Conservation (phyloP, 2,329 filamentous ascomycete genomes). For the Lecanicillium sp. region DNA sequence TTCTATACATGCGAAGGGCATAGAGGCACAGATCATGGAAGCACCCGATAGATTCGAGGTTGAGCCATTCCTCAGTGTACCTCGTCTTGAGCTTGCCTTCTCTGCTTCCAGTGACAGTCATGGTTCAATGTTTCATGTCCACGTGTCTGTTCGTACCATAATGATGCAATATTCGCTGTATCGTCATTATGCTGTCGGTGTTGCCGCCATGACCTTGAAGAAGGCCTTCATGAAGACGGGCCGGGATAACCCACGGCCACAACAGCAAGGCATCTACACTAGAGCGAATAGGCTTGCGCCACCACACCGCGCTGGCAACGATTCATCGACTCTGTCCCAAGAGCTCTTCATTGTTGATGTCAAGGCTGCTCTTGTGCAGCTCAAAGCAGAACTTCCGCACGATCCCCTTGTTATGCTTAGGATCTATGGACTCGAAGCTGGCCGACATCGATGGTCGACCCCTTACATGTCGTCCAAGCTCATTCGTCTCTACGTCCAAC, state of each 20-base stretch:
- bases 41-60: slow-evolving; percentile 74
- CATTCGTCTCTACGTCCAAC: slow-evolving; percentile 77
- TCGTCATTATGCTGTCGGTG: slow-evolving; percentile 80
- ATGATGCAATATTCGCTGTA: slow-evolving; percentile 87
- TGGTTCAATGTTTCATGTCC: slow-evolving; percentile 80
- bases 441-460: slow-evolving; percentile 77
- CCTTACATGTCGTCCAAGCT: slow-evolving; percentile 74
- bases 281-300: slow-evolving; percentile 28
- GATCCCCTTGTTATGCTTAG: slow-evolving; percentile 92
- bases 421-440: slow-evolving; percentile 71
- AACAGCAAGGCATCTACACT: slow-evolving; percentile 20
- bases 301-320: slow-evolving; percentile 22
- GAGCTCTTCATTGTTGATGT: slow-evolving; percentile 79
- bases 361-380: slow-evolving; percentile 70
- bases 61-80: slow-evolving; percentile 79
- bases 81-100: slow-evolving; percentile 78
- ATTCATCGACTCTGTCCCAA: slow-evolving; percentile 23
- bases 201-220: slow-evolving; percentile 68
- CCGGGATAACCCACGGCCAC: slow-evolving; percentile 28
- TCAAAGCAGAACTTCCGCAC: slow-evolving; percentile 81
- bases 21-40: slow-evolving; percentile 89
- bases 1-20: slow-evolving; percentile 68
- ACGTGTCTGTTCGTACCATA: slow-evolving; percentile 70
- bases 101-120: slow-evolving; percentile 80
- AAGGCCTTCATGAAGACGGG: slow-evolving; percentile 56